A percentile compares a stretch with the other conserved stretches of the same genome.
Evolutionary conservation across 208 protist genomes (phyloP).

Genomic region (Trypanosoma melophagium): DNA sequence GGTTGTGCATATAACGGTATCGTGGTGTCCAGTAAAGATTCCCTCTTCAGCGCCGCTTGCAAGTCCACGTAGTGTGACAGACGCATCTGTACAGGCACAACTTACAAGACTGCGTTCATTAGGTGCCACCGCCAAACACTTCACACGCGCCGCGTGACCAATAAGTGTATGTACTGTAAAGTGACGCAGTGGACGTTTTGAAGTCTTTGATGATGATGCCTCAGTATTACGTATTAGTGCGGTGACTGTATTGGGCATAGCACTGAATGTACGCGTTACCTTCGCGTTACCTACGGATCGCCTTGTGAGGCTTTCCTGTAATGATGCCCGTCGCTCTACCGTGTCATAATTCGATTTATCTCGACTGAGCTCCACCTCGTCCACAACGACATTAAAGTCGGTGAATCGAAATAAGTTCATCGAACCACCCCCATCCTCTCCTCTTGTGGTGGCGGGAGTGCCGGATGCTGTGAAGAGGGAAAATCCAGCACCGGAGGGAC

Average conservation of each 20-base stretch:
- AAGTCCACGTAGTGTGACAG: constrained; percentile 61
- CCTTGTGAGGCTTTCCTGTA: background rate
- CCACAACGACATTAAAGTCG: constrained; percentile 81
- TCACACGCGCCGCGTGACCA: constrained; percentile 80
- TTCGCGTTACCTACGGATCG: background rate
- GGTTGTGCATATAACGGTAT: constrained; percentile 78
- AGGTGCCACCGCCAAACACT: constrained; percentile 79
- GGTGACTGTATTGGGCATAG: constrained; percentile 36
- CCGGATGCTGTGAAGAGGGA: too few species aligned
- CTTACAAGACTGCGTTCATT: constrained; percentile 73
- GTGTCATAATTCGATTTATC: constrained; percentile 5
- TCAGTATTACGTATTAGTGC: constrained; percentile 16
- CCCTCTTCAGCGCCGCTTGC: constrained; percentile 58
- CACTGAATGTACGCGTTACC: constrained; percentile 36
- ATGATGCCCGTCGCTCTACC: background rate
- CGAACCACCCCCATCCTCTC: too few species aligned
- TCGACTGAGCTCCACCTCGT: constrained; percentile 67
- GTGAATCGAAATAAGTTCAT: constrained; percentile 69
- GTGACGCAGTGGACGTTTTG: constrained; percentile 21
- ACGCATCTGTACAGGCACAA: constrained; percentile 86
- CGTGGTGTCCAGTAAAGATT: constrained; percentile 85
- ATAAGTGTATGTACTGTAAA: constrained; percentile 40
- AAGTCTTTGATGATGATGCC: constrained; percentile 4
- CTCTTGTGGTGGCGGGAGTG: too few species aligned
- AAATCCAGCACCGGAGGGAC: background rate